Percentiles rank a stretch among this genome's conserved stretches.
phyloP scores from a whole-genome alignment of 2,329 filamentous ascomycete species.

The Aspergillus persii region DNA sequence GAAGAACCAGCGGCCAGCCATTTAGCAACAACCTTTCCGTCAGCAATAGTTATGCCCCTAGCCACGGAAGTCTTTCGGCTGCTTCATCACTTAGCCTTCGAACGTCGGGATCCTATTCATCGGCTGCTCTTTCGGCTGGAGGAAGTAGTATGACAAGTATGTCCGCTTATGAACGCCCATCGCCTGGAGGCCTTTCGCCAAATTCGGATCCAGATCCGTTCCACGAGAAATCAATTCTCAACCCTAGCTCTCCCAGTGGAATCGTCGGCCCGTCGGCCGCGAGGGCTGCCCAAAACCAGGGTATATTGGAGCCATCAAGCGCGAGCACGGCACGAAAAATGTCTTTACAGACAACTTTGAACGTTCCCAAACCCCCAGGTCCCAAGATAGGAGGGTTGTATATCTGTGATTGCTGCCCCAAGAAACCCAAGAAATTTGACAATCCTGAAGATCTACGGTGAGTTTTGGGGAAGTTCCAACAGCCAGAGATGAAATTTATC shows the following conservation, averaged over 20 bases:
- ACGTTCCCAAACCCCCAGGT: slow-evolving; percentile 32
- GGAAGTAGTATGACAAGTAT: slow-evolving; percentile 66
- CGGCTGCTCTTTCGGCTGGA: slow-evolving; percentile 57
- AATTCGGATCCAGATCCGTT: slow-evolving; percentile 54
- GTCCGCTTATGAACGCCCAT: slow-evolving; percentile 60
- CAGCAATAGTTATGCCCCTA: slow-evolving; percentile 53
- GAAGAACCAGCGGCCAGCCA: slow-evolving; percentile 54
- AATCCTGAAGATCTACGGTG: slow-evolving; percentile 80
- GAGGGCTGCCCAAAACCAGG: slow-evolving; percentile 35
- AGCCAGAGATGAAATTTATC: neutral
- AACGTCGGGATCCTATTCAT: slow-evolving; percentile 60
- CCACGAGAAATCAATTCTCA: slow-evolving; percentile 51
- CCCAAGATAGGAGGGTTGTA: slow-evolving; percentile 57
- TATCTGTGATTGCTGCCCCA: slow-evolving; percentile 93
- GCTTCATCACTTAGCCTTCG: slow-evolving; percentile 60
- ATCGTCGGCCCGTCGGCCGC: slow-evolving; percentile 38
- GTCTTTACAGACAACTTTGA: slow-evolving; percentile 40
- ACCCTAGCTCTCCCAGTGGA: slow-evolving; percentile 48
- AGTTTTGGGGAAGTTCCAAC: slow-evolving; percentile 35
- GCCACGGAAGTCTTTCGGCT: slow-evolving; percentile 64
- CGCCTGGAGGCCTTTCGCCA: slow-evolving; percentile 60
- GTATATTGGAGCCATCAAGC: slow-evolving; percentile 40
- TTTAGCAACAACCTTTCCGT: slow-evolving; percentile 55
- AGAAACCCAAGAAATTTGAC: slow-evolving; percentile 95
- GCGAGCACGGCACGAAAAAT: slow-evolving; percentile 46